Base-by-base conservation (phyloP, 805 yeast species). In the Starmerella apicola region DNA sequence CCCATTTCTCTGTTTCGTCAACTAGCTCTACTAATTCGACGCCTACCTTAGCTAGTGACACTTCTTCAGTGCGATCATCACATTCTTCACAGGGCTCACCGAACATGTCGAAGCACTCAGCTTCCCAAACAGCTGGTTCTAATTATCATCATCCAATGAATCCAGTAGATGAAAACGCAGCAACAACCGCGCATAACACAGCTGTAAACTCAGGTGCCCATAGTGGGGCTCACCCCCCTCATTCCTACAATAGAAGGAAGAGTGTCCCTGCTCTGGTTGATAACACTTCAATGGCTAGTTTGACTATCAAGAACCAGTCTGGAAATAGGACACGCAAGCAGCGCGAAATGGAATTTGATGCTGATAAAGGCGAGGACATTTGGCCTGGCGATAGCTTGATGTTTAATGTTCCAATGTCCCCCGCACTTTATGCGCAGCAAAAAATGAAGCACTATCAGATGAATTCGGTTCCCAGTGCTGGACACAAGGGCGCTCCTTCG, bases 341-440 rank as follows among this genome's bases (percentile, higher is more conserved):
- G 45, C 53, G 62, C 20, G 63, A 60, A 42, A 27, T 37, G 29
- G 57, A 55, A 12, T 55, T 46, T 39, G 65, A 60, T 5, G 58
- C 58, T 29, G 56, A 59, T 15, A 68, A 63, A 34, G 73, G 71
- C 15, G 78, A 74, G 47, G 74, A 71, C 43, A 70, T 72, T 42
- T 58, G 73, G 31, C 75, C 75, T 1, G 72, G 67, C 32, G 69
- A 69, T 39, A 58, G 67, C 18, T 63, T 69, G 18, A 70, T 77
- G 43, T 78, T 63, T 58, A 77, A 78, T 49, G 80, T 78, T 16
- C 85, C 85, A 3, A 58, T 74, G 38, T 67, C 80, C 0, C 76
- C 73, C 35, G 68, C 79, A 0, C 57, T 76, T 16, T 62, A 55
- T 32, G 57, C 61, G 15, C 56, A 60, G 42, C 52, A 57, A 16